Evolutionary conservation across 1,139 yeast genomes (phyloP).

Genomic region (Pichia terricola): DNA sequence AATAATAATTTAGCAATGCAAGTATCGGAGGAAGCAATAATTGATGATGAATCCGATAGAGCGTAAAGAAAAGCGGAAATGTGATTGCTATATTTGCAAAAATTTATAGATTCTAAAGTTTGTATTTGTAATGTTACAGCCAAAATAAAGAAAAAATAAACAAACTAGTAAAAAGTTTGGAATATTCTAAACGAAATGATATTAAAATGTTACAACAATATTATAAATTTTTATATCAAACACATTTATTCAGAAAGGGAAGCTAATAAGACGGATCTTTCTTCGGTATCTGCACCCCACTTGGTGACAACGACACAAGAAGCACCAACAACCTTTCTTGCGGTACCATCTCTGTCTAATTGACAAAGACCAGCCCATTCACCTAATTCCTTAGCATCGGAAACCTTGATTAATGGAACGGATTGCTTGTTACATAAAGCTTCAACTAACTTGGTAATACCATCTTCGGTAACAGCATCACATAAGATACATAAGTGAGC

Average conservation of each 20-base stretch:
- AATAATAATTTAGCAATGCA: constrained; percentile 10
- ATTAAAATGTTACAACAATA: no score
- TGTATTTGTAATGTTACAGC: no score
- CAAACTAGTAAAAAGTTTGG: no score
- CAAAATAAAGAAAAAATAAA: no score
- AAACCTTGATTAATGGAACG: constrained; percentile 97
- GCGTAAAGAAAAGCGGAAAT: neutral
- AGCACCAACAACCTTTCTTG: constrained; percentile 99
- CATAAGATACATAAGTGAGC: constrained; percentile 97
- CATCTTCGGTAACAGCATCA: constrained; percentile 97
- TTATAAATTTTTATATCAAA: neutral
- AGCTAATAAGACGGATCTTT: constrained; percentile 93
- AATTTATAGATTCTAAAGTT: no score
- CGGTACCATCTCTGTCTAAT: constrained; percentile 99
- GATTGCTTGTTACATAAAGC: constrained; percentile 98
- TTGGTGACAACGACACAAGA: constrained; percentile 98
- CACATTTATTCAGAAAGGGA: constrained; percentile 82
- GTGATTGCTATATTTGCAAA: neutral
- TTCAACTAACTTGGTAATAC: constrained; percentile 95
- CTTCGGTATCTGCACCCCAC: constrained; percentile 99
- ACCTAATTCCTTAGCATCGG: constrained; percentile 99
- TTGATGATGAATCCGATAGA: neutral
- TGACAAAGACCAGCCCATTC: constrained; percentile 99
- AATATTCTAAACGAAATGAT: no score
- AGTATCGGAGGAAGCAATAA: neutral